Percentiles rank a stretch among this genome's conserved stretches.
These are phyloP conservation scores for Pichia sp. DNA, from an alignment of 1,139 yeast genomes.

Conservation along the genomic window DNA sequence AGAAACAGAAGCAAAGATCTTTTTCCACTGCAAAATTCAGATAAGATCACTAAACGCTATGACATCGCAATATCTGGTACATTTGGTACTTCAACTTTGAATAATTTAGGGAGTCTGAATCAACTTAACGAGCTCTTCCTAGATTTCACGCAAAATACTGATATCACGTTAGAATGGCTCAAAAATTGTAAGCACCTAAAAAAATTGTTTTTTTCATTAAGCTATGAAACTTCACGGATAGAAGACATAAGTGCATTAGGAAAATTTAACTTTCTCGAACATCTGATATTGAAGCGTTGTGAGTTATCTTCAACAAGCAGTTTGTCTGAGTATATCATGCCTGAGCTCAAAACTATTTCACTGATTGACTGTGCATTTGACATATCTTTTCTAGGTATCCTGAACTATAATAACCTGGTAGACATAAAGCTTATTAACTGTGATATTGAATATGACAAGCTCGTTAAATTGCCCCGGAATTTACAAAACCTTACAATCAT, in stretches of 20 bases:
- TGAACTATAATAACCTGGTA: constrained; percentile 1
- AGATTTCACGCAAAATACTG: constrained; percentile 10
- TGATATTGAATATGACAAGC: constrained; percentile 14
- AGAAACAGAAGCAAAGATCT: constrained; percentile 9
- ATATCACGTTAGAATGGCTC: constrained; percentile 14
- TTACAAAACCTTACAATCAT: constrained; percentile 17
- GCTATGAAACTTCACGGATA: background rate
- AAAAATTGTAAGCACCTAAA: constrained; percentile 9
- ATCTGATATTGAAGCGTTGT: background rate
- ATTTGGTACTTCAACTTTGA: constrained; percentile 5
- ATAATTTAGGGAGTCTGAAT: constrained; percentile 5
- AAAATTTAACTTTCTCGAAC: background rate
- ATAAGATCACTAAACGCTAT: constrained; percentile 5
- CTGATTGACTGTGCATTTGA: constrained; percentile 16
- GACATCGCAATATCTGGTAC: constrained; percentile 14
- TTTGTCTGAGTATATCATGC: background rate
- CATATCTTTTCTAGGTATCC: constrained; percentile 9
- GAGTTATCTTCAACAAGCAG: background rate
- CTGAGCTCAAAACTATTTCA: background rate
- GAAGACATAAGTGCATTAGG: background rate
- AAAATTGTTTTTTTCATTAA: constrained; percentile 12
- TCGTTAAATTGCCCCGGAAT: constrained; percentile 15
- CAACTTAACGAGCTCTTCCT: constrained; percentile 14
- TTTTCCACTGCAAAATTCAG: constrained; percentile 4
- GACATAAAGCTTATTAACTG: constrained; percentile 16